Base-by-base conservation (phyloP, 495 filamentous ascomycete species). In the Neurospora sp. region DNA sequence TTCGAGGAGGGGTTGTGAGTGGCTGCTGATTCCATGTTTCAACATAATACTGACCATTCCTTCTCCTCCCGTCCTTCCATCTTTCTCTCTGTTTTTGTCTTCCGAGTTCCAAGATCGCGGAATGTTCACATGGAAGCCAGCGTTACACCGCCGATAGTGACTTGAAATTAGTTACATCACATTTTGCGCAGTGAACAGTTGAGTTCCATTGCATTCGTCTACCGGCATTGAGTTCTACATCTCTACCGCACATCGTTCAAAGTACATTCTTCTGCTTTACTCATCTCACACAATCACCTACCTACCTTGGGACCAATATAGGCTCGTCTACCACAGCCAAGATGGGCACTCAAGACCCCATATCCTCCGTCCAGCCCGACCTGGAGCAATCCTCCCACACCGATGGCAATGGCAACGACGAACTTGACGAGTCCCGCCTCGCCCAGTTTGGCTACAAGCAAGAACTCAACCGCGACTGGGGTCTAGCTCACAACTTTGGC, bases 391-490 rank as follows among this genome's bases (percentile, higher is more conserved):
- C 71, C 8, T 75, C 77, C 16, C 73, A 66, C 14, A 27, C 27
- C 48, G 1, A 5, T 12, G 48, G 48, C 11, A 22, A 59, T 66
- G 53, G 22, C 16, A 77, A 76, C 59, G 79, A 79, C 11, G 77
- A 81, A 69, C 73, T 77, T 0, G 88, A 90, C 78, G 88, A 89
- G 74, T 80, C 83, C 70, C 83, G 81, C 12, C 77, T 90, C 73
- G 88, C 87, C 11, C 83, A 89, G 76, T 81, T 89, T 75, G 88
- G 88, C 2, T 90, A 89, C 78, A 89, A 89, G 78, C 88, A 90
- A 74, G 88, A 90, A 73, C 75, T 90, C 71, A 82, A 83, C 41
- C 83, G 88, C 37, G 88, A 90, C 78, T 90, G 88, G 88, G 86
- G 85, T 16, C 74, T 89, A 73, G 79, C 87, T 69, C 88, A 90